Conservation (phyloP, 805 yeast genomes). For the Yamadazyma akitaensis region DNA sequence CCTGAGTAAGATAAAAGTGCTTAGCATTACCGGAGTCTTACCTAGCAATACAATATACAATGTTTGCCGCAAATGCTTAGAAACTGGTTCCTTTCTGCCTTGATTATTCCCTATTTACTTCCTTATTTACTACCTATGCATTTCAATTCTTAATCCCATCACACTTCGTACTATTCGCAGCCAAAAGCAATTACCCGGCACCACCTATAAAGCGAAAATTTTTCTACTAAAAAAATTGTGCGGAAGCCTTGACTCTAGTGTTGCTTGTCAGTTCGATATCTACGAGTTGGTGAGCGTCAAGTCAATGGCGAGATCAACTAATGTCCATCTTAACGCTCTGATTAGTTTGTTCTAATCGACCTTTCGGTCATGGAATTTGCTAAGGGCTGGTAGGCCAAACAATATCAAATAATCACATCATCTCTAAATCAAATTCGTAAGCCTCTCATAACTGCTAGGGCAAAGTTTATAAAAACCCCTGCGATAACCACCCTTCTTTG, state of each 20-base stretch:
- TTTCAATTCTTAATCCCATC: too few relatives aligned
- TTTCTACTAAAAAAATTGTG: constrained; percentile 28
- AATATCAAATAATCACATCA: constrained; percentile 10
- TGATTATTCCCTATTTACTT: too few relatives aligned
- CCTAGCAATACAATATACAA: too few relatives aligned
- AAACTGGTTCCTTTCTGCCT: too few relatives aligned
- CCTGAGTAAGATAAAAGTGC: too few relatives aligned
- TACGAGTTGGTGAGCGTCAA: constrained; percentile 51
- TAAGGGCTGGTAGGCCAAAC: constrained; percentile 51
- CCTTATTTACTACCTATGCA: too few relatives aligned
- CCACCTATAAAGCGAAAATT: constrained; percentile 6
- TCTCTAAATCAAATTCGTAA: constrained; percentile 32
- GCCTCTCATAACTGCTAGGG: constrained; percentile 58
- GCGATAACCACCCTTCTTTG: constrained; percentile 67
- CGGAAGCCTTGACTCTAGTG: constrained; percentile 53
- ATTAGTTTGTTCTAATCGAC: constrained; percentile 10
- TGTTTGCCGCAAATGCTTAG: too few relatives aligned
- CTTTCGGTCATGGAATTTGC: constrained; percentile 20
- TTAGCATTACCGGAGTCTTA: too few relatives aligned
- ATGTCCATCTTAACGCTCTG: constrained; percentile 47
- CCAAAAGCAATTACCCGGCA: constrained; percentile 4
- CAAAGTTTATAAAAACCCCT: constrained; percentile 66
- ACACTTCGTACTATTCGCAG: not conserved
- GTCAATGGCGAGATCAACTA: constrained; percentile 43
- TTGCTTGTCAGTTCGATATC: constrained; percentile 46